phyloP scores from a whole-genome alignment of 257 asterid species.

The Misopates orontium region DNA sequence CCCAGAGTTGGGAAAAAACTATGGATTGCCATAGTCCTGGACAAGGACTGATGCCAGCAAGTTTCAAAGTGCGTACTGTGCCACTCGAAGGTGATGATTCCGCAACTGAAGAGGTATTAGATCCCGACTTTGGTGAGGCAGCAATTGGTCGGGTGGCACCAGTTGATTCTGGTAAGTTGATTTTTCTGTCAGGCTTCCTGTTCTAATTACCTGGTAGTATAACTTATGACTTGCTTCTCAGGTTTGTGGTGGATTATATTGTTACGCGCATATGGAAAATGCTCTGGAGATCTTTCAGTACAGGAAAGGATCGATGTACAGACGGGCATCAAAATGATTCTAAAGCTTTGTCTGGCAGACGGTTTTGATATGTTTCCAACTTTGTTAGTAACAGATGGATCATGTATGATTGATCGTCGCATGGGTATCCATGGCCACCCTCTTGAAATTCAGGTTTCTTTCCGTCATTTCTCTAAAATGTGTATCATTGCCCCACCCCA shows the following conservation, averaged over 20 bases:
- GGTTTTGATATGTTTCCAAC: conserved; percentile 89
- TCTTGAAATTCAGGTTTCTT: conserved; percentile 71
- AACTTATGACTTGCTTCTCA: conserved; percentile 28
- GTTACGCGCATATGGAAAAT: conserved; percentile 80
- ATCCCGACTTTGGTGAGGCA: conserved; percentile 94
- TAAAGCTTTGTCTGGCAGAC: conserved; percentile 75
- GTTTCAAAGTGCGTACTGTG: conserved; percentile 85
- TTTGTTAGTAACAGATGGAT: conserved; percentile 73
- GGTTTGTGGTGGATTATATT: conserved; percentile 88
- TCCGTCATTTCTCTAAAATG: conserved; percentile 7
- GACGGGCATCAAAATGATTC: conserved; percentile 74
- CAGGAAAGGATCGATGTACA: conserved; percentile 81
- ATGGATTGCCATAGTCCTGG: conserved; percentile 97
- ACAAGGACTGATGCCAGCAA: conserved; percentile 94
- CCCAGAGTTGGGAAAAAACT: conserved; percentile 92
- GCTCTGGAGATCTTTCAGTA: conserved; percentile 73
- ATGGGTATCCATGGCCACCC: conserved; percentile 94
- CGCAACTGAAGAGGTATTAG: conserved; percentile 86
- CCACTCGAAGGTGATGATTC: conserved; percentile 77
- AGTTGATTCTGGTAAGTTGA: conserved; percentile 72
- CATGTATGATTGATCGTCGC: conserved; percentile 91
- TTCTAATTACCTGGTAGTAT: conserved; percentile 21
- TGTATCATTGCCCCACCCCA: not conserved
- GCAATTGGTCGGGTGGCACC: conserved; percentile 97
- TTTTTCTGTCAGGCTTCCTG: conserved; percentile 13